These are phyloP conservation scores for Bolboschoenus planiculmis DNA, from an alignment of 176 grass and related monocot species.

Conservation along the genomic window DNA sequence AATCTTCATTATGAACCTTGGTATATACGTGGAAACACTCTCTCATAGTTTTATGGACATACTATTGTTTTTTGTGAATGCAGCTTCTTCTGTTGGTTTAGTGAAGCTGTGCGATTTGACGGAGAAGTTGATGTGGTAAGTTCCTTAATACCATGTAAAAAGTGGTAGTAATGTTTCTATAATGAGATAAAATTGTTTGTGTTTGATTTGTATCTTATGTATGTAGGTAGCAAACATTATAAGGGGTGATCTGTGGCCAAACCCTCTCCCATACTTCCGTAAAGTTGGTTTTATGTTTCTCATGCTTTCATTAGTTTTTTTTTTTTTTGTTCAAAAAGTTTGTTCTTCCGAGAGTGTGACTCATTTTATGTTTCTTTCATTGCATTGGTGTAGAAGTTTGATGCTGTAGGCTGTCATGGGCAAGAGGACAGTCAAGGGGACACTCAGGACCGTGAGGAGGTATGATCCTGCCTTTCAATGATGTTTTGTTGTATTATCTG, in stretches of 20 bases:
- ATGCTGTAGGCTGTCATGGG: background rate
- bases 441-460: background rate
- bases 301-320: background rate
- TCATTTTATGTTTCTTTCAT: background rate
- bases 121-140: background rate
- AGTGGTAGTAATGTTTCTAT: background rate
- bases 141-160: background rate
- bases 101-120: background rate
- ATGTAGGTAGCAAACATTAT: slow-evolving; percentile 26
- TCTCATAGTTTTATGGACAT: background rate
- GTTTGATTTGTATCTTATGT: background rate
- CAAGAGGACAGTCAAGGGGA: background rate
- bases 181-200: background rate
- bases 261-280: slow-evolving; percentile 26
- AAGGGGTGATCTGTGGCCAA: slow-evolving; percentile 33
- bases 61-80: background rate
- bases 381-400: background rate
- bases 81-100: slow-evolving; percentile 37
- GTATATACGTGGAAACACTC: background rate
- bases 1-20: background rate
- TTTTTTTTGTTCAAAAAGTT: background rate
- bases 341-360: background rate
- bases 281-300: slow-evolving; percentile 12
- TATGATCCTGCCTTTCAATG: background rate
- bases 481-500: background rate